These are phyloP conservation scores for Umbellularia californica DNA, from an alignment of 164 flowering plant species.

Conservation along the genomic window DNA sequence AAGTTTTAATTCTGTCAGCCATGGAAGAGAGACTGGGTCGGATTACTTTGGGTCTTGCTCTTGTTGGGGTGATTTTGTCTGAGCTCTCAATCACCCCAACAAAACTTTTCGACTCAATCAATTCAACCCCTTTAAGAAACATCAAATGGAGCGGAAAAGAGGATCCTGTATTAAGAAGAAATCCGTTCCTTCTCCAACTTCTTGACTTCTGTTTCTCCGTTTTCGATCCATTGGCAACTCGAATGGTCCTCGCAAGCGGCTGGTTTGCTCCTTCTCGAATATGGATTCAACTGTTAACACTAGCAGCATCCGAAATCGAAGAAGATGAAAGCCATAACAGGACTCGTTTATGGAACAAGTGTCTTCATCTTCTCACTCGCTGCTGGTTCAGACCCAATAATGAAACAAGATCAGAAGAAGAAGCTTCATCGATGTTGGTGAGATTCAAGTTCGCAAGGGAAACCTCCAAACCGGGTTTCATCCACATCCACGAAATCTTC, in stretches of 20 bases:
- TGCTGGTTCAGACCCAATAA: slow-evolving; percentile 47
- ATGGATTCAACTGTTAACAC: slow-evolving; percentile 52
- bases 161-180: slow-evolving; percentile 35
- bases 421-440: slow-evolving; percentile 71
- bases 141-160: slow-evolving; percentile 52
- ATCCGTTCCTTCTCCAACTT: slow-evolving; percentile 68
- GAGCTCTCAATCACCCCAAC: slow-evolving; percentile 72
- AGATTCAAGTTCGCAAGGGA: slow-evolving; percentile 70
- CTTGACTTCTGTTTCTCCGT: slow-evolving; percentile 88
- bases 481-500: slow-evolving; percentile 61
- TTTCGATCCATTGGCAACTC: slow-evolving; percentile 81
- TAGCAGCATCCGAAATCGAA: slow-evolving; percentile 60
- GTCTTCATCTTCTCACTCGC: slow-evolving; percentile 48
- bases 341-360: slow-evolving; percentile 41
- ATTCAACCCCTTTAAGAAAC: slow-evolving; percentile 63
- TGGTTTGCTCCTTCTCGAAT: slow-evolving; percentile 88
- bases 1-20: slow-evolving; percentile 55
- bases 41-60: slow-evolving; percentile 71
- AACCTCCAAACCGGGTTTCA: slow-evolving; percentile 40
- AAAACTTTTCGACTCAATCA: slow-evolving; percentile 65
- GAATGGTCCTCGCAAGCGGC: slow-evolving; percentile 83
- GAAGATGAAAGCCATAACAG: slow-evolving; percentile 33
- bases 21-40: slow-evolving; percentile 82
- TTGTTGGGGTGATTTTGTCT: slow-evolving; percentile 57
- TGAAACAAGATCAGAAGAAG: slow-evolving; percentile 54